Evolutionary conservation across 495 filamentous ascomycete genomes (phyloP).

Genomic region (Penicillium samsonianum): DNA sequence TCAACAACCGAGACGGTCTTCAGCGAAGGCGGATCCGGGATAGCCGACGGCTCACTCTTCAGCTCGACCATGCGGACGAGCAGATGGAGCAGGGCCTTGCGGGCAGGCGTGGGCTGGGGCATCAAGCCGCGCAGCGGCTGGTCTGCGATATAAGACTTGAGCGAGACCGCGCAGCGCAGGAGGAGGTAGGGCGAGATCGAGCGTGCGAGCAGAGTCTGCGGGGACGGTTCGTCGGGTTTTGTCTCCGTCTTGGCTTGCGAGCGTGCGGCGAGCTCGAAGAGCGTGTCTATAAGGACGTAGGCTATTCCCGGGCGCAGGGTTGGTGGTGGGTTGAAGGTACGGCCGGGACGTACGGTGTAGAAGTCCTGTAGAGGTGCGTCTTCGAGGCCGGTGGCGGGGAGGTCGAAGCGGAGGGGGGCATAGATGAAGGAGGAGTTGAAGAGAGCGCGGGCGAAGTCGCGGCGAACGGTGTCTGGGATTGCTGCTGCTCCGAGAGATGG

Average conservation of each 20-base stretch:
- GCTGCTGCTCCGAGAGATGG: constrained; percentile 65
- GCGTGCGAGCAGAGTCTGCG: constrained; percentile 64
- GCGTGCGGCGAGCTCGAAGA: constrained; percentile 69
- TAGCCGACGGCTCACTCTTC: constrained; percentile 68
- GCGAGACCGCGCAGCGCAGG: constrained; percentile 72
- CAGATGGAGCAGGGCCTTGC: constrained; percentile 73
- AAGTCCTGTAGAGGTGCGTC: constrained; percentile 59
- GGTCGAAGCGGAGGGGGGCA: constrained; percentile 63
- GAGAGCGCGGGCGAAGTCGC: constrained; percentile 72
- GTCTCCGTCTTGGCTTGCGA: constrained; percentile 28
- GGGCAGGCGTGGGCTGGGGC: constrained; percentile 83
- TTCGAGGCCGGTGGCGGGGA: constrained; percentile 49
- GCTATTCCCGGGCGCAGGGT: constrained; percentile 69
- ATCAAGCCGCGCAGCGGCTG: constrained; percentile 89
- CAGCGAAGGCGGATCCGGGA: constrained; percentile 59
- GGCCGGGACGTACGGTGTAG: constrained; percentile 64
- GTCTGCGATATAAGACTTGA: constrained; percentile 84
- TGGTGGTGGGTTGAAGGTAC: constrained; percentile 67
- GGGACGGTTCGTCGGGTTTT: constrained; percentile 9
- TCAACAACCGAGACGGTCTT: constrained; percentile 42
- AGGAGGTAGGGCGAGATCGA: constrained; percentile 83
- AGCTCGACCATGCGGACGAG: constrained; percentile 64
- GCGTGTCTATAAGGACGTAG: constrained; percentile 77
- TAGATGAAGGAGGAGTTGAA: constrained; percentile 85
- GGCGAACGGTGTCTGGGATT: constrained; percentile 66